phyloP scores from a whole-genome alignment of 495 filamentous ascomycete genomes.

The Talaromyces ruber region DNA sequence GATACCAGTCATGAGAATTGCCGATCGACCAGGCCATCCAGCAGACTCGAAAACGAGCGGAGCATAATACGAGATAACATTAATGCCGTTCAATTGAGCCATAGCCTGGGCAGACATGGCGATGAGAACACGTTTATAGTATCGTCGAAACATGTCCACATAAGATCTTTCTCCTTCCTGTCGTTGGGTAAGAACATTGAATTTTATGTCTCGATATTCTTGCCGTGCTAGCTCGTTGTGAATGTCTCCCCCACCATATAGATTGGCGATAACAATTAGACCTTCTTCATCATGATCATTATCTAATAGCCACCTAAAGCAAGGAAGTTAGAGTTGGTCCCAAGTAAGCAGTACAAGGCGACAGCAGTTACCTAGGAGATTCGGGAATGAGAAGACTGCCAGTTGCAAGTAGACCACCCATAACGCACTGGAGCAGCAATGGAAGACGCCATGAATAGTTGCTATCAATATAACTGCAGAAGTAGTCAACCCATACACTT shows the following conservation, averaged over 20 bases:
- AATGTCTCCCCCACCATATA: conserved; percentile 92
- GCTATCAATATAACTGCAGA: conserved; percentile 81
- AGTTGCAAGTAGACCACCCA: conserved; percentile 75
- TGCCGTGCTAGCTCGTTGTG: conserved; percentile 84
- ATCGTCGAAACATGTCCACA: conserved; percentile 88
- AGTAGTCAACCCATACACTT: conserved; percentile 98
- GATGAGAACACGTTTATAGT: conserved; percentile 87
- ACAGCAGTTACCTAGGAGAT: conserved; percentile 67
- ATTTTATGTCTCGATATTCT: conserved; percentile 97
- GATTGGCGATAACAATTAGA: conserved; percentile 93
- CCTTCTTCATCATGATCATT: conserved; percentile 98
- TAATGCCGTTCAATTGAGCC: conserved; percentile 96
- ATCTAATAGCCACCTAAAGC: conserved; percentile 80
- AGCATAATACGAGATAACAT: conserved; percentile 98
- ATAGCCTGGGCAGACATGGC: conserved; percentile 97
- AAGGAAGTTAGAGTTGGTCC: not conserved
- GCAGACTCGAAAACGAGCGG: conserved; percentile 94
- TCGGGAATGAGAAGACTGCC: conserved; percentile 92
- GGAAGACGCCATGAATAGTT: conserved; percentile 88
- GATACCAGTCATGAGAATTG: conserved; percentile 95
- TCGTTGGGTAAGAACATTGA: conserved; percentile 86
- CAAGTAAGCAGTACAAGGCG: not conserved
- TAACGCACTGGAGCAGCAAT: conserved; percentile 85
- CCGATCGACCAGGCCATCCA: conserved; percentile 82
- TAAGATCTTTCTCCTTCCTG: conserved; percentile 93